Percentiles rank a stretch among this genome's conserved stretches.
These are phyloP conservation scores for Thermoascus crustaceus DNA, from an alignment of 2,329 filamentous ascomycete species.

Conservation along the genomic window DNA sequence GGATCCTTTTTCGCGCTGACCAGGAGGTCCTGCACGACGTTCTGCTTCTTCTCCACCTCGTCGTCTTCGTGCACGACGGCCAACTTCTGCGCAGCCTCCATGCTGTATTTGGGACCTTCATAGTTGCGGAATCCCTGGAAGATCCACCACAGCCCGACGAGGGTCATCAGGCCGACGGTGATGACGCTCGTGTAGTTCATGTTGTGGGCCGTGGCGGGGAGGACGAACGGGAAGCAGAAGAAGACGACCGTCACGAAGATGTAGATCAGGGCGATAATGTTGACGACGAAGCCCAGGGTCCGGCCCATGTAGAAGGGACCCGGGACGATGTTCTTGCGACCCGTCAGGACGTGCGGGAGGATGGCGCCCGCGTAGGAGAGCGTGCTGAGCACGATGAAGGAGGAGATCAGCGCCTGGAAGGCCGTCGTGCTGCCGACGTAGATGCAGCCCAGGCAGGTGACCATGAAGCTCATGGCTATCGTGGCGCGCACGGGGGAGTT, in stretches of 20 bases:
- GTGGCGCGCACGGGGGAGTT: constrained; percentile 51
- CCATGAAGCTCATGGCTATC: constrained; percentile 43
- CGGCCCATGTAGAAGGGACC: constrained; percentile 51
- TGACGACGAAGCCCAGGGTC: no score
- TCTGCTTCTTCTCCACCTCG: constrained; percentile 4
- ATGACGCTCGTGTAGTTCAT: no score
- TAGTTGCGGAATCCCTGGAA: no score
- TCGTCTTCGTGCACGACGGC: constrained; percentile 29
- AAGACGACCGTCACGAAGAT: no score
- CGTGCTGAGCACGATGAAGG: constrained; percentile 48
- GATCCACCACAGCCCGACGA: no score
- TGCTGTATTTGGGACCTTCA: no score
- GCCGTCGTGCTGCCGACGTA: constrained; percentile 60
- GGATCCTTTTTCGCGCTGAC: no score
- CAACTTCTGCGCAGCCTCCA: constrained; percentile 48
- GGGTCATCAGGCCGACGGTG: no score
- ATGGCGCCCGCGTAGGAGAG: constrained; percentile 57
- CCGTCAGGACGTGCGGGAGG: constrained; percentile 46
- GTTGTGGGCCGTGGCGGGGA: no score
- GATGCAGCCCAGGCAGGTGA: constrained; percentile 53
- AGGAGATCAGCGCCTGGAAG: constrained; percentile 59
- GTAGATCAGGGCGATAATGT: no score
- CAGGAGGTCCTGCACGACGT: constrained; percentile 3
- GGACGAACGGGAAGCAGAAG: no score
- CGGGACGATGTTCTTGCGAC: constrained; percentile 40